Evolutionary conservation across 805 yeast species (phyloP).

Genomic region (Wickerhamiella alocasiicola): DNA sequence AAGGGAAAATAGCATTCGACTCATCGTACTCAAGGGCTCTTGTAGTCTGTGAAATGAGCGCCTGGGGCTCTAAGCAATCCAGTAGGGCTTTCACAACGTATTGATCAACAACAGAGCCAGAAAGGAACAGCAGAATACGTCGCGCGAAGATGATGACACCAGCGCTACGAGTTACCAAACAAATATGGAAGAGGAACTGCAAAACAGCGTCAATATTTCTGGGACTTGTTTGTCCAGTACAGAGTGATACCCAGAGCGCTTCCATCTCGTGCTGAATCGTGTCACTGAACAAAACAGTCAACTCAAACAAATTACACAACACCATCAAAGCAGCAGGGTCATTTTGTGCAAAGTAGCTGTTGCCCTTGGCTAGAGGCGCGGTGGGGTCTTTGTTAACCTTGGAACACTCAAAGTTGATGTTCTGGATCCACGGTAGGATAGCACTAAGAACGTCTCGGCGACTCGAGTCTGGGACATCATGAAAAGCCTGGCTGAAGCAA

Average conservation of each 20-base stretch:
- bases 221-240: conserved; percentile 47
- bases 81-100: conserved; percentile 50
- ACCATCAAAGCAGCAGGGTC: conserved; percentile 39
- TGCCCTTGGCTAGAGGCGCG: conserved; percentile 22
- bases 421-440: conserved; percentile 85
- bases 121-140: conserved; percentile 65
- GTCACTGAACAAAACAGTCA: conserved; percentile 66
- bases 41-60: conserved; percentile 69
- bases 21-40: conserved; percentile 26
- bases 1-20: conserved; percentile 42
- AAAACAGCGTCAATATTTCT: conserved; percentile 58
- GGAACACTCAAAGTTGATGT: conserved; percentile 46
- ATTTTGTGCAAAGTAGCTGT: conserved; percentile 17
- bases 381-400: conserved; percentile 17
- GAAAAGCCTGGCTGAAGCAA: conserved; percentile 56
- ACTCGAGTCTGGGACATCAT: conserved; percentile 44
- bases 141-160: conserved; percentile 65
- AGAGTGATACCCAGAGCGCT: conserved; percentile 92
- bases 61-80: conserved; percentile 62
- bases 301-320: conserved; percentile 65
- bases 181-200: conserved; percentile 54
- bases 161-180: conserved; percentile 59
- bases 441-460: conserved; percentile 72
- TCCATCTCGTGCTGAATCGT: conserved; percentile 77
- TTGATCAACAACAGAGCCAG: conserved; percentile 37